These are phyloP conservation scores for Diutina rugosa DNA, from an alignment of 1,139 yeast species.

Conservation along the genomic window DNA sequence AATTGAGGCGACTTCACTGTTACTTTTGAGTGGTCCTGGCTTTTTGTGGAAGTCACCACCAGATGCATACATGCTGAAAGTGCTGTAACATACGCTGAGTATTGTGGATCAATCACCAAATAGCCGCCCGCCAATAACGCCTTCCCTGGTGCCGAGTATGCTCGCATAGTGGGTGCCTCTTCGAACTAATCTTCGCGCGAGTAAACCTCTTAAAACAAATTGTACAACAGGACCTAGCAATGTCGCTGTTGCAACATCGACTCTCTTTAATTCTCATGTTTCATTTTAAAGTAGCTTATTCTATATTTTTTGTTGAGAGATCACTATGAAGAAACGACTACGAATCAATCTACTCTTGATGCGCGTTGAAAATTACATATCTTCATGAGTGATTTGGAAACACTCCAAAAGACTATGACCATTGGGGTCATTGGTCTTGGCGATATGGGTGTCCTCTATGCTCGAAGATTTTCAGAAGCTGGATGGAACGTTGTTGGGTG, in stretches of 20 bases:
- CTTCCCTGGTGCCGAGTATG: slow-evolving; percentile 68
- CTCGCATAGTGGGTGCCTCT: background rate
- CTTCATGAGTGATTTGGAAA: background rate
- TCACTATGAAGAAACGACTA: too few relatives aligned
- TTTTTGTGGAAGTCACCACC: slow-evolving; percentile 18
- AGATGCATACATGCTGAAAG: slow-evolving; percentile 87
- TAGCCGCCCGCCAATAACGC: slow-evolving; percentile 93
- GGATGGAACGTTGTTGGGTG: slow-evolving; percentile 93
- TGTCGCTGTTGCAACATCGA: too few relatives aligned
- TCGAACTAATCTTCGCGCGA: too few relatives aligned
- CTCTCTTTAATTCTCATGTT: too few relatives aligned
- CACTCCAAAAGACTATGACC: slow-evolving; percentile 18
- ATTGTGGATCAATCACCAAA: slow-evolving; percentile 67
- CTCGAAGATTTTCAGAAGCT: slow-evolving; percentile 59
- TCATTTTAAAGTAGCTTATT: too few relatives aligned
- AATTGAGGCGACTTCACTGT: slow-evolving; percentile 73
- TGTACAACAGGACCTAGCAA: too few relatives aligned
- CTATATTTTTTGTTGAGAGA: too few relatives aligned
- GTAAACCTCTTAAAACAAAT: too few relatives aligned
- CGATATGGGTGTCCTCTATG: slow-evolving; percentile 90
- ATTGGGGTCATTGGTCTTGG: slow-evolving; percentile 94
- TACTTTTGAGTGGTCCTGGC: slow-evolving; percentile 11
- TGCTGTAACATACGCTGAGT: slow-evolving; percentile 74
- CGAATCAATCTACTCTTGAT: too few relatives aligned
- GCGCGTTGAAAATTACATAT: background rate